Evolutionary conservation across 495 filamentous ascomycete species (phyloP).

Genomic region (Neurospora sp.): DNA sequence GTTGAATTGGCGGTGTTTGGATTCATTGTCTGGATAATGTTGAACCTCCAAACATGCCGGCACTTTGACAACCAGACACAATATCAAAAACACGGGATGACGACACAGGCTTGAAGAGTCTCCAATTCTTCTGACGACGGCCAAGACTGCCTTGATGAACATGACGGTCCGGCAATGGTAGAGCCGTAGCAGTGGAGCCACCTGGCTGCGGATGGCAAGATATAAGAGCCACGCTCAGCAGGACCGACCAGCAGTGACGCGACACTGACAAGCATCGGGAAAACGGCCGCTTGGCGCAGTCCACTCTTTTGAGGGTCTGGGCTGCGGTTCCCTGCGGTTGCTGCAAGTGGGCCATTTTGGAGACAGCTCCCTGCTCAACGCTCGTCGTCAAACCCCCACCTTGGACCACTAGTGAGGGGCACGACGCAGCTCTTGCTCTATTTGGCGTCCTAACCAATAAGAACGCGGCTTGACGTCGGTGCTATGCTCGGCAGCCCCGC

Average conservation of each 20-base stretch:
- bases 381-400: not conserved
- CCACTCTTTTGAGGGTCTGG: not conserved
- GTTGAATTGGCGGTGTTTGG: not conserved
- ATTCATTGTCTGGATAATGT: not conserved
- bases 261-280: not conserved
- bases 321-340: not conserved
- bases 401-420: not conserved
- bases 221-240: not conserved
- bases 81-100: not conserved
- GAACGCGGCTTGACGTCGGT: not conserved
- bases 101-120: not conserved
- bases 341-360: not conserved
- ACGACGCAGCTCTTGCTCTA: not conserved
- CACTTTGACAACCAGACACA: not conserved
- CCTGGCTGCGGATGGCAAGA: not conserved
- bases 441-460: not conserved
- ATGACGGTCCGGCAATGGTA: not conserved
- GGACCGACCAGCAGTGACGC: not conserved
- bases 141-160: not conserved
- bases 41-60: not conserved
- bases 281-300: not conserved
- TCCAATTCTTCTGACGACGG: not conserved
- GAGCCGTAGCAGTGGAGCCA: not conserved
- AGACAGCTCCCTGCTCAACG: not conserved
- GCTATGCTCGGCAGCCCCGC: not conserved